Percentiles rank a stretch among this genome's conserved stretches.
phyloP scores from a whole-genome alignment of 2,329 filamentous ascomycete genomes.

The Sarocladium kiliense region DNA sequence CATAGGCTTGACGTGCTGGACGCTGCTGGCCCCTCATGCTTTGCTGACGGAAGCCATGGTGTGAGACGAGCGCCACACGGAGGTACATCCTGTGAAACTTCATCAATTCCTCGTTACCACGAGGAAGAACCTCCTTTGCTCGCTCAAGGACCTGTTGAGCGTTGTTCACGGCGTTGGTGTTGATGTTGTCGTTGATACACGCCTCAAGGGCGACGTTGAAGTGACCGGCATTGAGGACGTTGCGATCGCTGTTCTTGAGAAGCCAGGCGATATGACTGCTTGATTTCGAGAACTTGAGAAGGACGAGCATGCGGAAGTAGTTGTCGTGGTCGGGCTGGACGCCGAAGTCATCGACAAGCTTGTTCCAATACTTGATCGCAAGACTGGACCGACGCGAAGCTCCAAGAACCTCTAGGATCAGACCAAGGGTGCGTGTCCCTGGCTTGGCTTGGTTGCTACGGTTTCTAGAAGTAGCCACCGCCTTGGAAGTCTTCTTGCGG shows the following conservation, averaged over 20 bases:
- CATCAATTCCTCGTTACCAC: constrained; percentile 44
- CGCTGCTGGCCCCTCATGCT: constrained; percentile 24
- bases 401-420: constrained; percentile 61
- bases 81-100: constrained; percentile 43
- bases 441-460: constrained; percentile 31
- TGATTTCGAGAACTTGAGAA: constrained; percentile 61
- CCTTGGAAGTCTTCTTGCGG: constrained; percentile 6
- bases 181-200: constrained; percentile 73
- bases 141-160: constrained; percentile 60
- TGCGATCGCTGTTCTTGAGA: constrained; percentile 48
- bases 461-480: constrained; percentile 13
- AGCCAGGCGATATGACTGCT: constrained; percentile 57
- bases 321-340: constrained; percentile 69
- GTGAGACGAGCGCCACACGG: constrained; percentile 44
- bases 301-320: constrained; percentile 61
- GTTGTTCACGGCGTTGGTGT: constrained; percentile 60
- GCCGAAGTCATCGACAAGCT: constrained; percentile 56
- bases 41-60: constrained; percentile 31
- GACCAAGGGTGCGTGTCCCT: constrained; percentile 56
- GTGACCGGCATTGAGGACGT: constrained; percentile 41
- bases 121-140: constrained; percentile 44
- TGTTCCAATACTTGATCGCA: constrained; percentile 74
- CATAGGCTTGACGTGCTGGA: constrained; percentile 37
- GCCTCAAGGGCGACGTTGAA: constrained; percentile 70
- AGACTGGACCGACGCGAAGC: constrained; percentile 54